Evolutionary conservation across 129 eudicot genomes (phyloP), one percentile per base, ranked within the genome.

Genomic region (Flaveria ramosissima): DNA sequence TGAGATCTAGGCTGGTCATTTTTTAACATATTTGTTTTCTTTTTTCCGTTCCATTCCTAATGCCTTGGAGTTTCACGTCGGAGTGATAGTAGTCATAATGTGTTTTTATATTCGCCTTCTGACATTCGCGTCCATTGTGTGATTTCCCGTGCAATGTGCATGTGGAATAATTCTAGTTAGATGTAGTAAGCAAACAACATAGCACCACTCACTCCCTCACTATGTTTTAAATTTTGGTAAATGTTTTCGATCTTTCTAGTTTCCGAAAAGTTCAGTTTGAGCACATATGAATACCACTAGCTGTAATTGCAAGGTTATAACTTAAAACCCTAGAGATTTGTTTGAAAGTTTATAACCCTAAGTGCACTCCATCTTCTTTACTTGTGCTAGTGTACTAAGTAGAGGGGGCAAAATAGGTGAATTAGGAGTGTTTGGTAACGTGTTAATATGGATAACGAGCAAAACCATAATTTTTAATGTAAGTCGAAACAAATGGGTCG

Each of bases 361-460:
- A 8, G 23, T 36, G 41, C 41, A 36, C 16, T 60, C 66, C 66
- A 11, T 60, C 41, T 24, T 60, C 66, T 60, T 23, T 24, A 24
- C 66, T 11, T 60, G 66, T 60, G 66, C 6, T 59, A 23, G 65
- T 23, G 36, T 59, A 59, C 23, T 24, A 59, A 60, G 36, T 60
- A 60, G 32, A 24, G 41, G 16, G 24, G 32, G 36, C 66, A 60
- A 60, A 36, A 56, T 3, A 19, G 62, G 62, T 56, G 11, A 56
- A 56, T 19, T 2, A 56, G 26, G 11, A 23, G 1, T 20, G 13
- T 56, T 20, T 23, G 63, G 66, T 11, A 60, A 60, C 39, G 5
- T 39, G 1, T 60, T 24, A 13, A 24, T n/a, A 61, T 14, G 3
- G 1, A n/a, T 61, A 23, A 12, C 36, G 2, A 60, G 12, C 6